These are phyloP conservation scores for Inonotus obliquus DNA, from an alignment of 1,284 basidiomycete species.

Conservation along the genomic window DNA sequence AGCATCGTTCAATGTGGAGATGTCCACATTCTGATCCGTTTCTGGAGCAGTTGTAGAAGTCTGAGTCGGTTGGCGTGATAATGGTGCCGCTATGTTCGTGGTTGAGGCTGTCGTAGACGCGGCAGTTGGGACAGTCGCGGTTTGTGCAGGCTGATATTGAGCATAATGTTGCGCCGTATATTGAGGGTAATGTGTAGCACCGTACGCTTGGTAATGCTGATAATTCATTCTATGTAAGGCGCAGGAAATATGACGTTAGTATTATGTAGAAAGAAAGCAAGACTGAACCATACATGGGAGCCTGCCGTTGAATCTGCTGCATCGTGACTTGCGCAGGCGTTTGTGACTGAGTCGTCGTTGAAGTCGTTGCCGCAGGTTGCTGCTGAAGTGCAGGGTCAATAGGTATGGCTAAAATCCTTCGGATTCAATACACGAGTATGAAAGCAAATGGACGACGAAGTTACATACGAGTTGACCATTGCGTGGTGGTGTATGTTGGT, in stretches of 20 bases:
- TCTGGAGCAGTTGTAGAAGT: slow-evolving; percentile 1
- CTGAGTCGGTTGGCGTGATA: slow-evolving; percentile 19
- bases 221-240: slow-evolving; percentile 34
- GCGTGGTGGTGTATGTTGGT: slow-evolving; percentile 29
- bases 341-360: not conserved
- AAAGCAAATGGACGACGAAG: not conserved
- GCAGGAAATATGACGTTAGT: not conserved
- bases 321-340: not conserved
- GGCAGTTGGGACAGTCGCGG: slow-evolving; percentile 28
- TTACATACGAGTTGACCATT: slow-evolving; percentile 42
- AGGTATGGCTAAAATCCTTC: slow-evolving; percentile 44
- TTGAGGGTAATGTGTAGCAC: slow-evolving; percentile 45
- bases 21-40: slow-evolving; percentile 50
- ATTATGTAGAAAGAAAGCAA: not conserved
- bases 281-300: slow-evolving; percentile 34
- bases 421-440: slow-evolving; percentile 18
- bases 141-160: slow-evolving; percentile 38
- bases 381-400: slow-evolving; percentile 68
- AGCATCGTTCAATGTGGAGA: slow-evolving; percentile 75
- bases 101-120: slow-evolving; percentile 22
- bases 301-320: slow-evolving; percentile 28
- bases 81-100: slow-evolving; percentile 17
- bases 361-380: slow-evolving; percentile 32
- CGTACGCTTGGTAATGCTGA: slow-evolving; percentile 33
- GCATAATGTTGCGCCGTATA: slow-evolving; percentile 41